Conservation (phyloP, 306 rosid species). For the Cucurbita argyrosperma region DNA sequence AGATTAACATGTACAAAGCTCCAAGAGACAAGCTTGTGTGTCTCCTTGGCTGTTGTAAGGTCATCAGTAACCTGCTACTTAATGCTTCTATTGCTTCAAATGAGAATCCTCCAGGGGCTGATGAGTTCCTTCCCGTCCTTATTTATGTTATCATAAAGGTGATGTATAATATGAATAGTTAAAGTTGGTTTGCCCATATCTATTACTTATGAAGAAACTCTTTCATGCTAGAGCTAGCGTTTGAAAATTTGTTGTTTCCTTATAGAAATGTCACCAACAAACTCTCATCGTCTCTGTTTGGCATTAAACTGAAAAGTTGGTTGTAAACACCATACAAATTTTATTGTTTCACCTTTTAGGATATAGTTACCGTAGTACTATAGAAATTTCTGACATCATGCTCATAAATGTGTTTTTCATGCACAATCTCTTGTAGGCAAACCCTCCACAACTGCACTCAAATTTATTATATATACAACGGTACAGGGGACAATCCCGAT, state of each 20-base stretch:
- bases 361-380: not conserved
- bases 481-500: conserved; percentile 68
- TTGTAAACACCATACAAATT: not conserved
- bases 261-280: not conserved
- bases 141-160: conserved; percentile 83
- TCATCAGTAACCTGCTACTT: conserved; percentile 67
- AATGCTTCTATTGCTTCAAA: conserved; percentile 83
- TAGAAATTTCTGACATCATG: not conserved
- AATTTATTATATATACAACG: conserved; percentile 84
- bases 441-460: conserved; percentile 92
- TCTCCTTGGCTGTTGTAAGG: conserved; percentile 90
- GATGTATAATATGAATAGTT: not conserved
- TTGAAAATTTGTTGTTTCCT: not conserved
- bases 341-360: not conserved
- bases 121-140: conserved; percentile 95
- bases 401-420: conserved; percentile 3
- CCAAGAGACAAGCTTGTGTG: conserved; percentile 96
- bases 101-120: conserved; percentile 83
- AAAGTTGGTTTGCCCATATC: not conserved
- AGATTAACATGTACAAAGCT: conserved; percentile 96
- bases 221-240: not conserved
- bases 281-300: not conserved
- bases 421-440: conserved; percentile 54
- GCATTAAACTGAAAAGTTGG: not conserved
- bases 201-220: not conserved